Percentiles rank a stretch among this genome's conserved stretches.
These are phyloP conservation scores for Pythium grandisporangium DNA, from an alignment of 352 stramenopile genomes.

Conservation along the genomic window DNA sequence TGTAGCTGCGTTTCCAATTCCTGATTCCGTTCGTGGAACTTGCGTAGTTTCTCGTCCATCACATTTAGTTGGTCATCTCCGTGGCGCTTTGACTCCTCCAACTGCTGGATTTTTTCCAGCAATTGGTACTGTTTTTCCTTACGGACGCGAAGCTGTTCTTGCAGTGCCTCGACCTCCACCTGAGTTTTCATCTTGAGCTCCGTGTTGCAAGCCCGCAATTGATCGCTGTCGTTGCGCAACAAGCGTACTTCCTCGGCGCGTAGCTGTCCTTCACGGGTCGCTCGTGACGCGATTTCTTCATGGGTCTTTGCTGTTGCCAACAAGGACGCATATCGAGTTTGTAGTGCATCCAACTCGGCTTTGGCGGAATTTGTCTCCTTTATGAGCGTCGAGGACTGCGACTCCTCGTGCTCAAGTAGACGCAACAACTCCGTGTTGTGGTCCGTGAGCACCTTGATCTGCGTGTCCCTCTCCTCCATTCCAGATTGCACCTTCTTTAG, in stretches of 20 bases:
- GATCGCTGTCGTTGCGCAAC: conserved; percentile 81
- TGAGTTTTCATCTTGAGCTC: conserved; percentile 94
- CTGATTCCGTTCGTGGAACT: conserved; percentile 81
- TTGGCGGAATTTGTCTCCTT: conserved; percentile 44
- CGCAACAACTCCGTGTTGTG: conserved; percentile 94
- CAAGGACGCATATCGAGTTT: conserved; percentile 85
- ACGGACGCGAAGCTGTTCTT: conserved; percentile 93
- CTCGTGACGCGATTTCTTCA: conserved; percentile 85
- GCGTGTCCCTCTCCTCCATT: conserved; percentile 86
- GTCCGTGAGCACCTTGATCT: conserved; percentile 91
- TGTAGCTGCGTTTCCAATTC: conserved; percentile 94
- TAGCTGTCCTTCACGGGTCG: conserved; percentile 88
- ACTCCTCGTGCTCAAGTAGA: conserved; percentile 92
- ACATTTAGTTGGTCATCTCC: conserved; percentile 86
- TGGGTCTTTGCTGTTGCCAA: conserved; percentile 89
- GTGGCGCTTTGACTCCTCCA: conserved; percentile 90
- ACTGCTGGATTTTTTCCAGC: conserved; percentile 93
- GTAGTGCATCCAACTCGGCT: conserved; percentile 77
- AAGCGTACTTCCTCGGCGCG: conserved; percentile 92
- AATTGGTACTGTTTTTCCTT: conserved; percentile 98
- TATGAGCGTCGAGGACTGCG: conserved; percentile 61
- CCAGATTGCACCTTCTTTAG: conserved; percentile 73
- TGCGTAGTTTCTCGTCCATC: conserved; percentile 88
- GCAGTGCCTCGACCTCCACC: conserved; percentile 92
- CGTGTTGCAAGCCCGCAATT: conserved; percentile 89